These are phyloP conservation scores for Hymenoscyphus albidus DNA, from an alignment of 2,329 filamentous ascomycete genomes.

Conservation along the genomic window DNA sequence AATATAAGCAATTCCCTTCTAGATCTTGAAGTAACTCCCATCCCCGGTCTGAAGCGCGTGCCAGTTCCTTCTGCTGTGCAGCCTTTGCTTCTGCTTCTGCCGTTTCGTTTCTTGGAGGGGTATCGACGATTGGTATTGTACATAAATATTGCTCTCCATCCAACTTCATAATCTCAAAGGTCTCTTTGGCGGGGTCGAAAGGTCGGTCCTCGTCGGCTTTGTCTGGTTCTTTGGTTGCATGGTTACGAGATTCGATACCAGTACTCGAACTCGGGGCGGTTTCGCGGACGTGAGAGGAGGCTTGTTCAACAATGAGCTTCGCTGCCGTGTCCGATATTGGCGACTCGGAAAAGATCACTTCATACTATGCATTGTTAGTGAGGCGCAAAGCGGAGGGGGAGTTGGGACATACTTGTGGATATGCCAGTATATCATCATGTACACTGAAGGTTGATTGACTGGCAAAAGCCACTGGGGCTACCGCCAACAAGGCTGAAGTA, in stretches of 20 bases:
- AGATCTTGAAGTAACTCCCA: constrained; percentile 65
- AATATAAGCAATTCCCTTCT: constrained; percentile 67
- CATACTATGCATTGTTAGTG: constrained; percentile 48
- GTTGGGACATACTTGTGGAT: constrained; percentile 56
- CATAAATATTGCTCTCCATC: constrained; percentile 60
- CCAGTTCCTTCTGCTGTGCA: constrained; percentile 63
- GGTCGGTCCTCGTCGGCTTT: constrained; percentile 6
- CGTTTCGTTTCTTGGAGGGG: constrained; percentile 44
- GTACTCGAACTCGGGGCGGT: constrained; percentile 24
- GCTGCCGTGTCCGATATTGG: constrained; percentile 58
- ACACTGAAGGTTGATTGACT: constrained; percentile 63
- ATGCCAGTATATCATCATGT: constrained; percentile 68
- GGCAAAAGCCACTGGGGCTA: constrained; percentile 41
- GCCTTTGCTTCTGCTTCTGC: constrained; percentile 47
- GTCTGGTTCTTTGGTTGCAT: constrained; percentile 13
- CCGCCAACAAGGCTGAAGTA: constrained; percentile 29
- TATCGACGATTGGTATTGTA: constrained; percentile 56
- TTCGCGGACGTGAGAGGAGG: constrained; percentile 25
- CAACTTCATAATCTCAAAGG: constrained; percentile 59
- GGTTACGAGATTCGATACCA: constrained; percentile 24
- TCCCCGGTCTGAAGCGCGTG: constrained; percentile 62
- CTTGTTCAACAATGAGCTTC: constrained; percentile 41
- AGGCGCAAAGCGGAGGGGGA: constrained; percentile 4
- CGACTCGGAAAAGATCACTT: constrained; percentile 58
- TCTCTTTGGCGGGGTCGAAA: constrained; percentile 28